Evolutionary conservation across 768 basidiomycete species (phyloP).

Genomic region (Wakefieldia striispora): DNA sequence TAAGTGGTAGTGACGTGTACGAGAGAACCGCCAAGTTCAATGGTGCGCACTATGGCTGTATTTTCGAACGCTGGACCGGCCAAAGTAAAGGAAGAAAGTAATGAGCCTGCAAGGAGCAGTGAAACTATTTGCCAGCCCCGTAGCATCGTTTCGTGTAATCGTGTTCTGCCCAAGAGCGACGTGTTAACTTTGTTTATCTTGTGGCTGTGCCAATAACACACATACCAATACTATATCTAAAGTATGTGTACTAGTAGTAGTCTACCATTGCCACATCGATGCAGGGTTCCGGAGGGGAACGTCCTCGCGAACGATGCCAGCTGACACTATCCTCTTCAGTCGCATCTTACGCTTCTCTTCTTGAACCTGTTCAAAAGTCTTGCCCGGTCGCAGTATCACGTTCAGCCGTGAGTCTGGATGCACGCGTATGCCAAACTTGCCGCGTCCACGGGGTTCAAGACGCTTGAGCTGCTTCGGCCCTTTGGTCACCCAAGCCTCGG

Average conservation of each 20-base stretch:
- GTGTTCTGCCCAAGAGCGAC: constrained; percentile 17
- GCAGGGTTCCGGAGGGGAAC: constrained; percentile 72
- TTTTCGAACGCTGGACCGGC: constrained; percentile 72
- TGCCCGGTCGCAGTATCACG: constrained; percentile 79
- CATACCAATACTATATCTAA: neutral
- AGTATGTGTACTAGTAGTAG: neutral
- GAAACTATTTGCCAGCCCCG: constrained; percentile 44
- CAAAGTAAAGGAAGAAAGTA: constrained; percentile 39
- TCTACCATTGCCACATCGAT: constrained; percentile 75
- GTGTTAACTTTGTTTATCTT: constrained; percentile 10
- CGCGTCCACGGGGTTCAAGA: constrained; percentile 81
- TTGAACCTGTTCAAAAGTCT: constrained; percentile 67
- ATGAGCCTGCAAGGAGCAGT: constrained; percentile 42
- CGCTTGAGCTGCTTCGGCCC: constrained; percentile 61
- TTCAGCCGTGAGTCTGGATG: constrained; percentile 75
- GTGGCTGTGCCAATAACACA: constrained; percentile 19
- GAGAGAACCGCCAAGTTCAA: constrained; percentile 87
- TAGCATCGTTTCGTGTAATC: constrained; percentile 41
- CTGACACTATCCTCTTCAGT: constrained; percentile 75
- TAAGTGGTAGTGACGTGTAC: constrained; percentile 90
- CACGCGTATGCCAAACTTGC: constrained; percentile 71
- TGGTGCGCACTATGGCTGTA: constrained; percentile 81
- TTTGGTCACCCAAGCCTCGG: constrained; percentile 94
- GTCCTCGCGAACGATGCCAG: constrained; percentile 78
- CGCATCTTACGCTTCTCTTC: constrained; percentile 62